phyloP scores from a whole-genome alignment of 2,329 filamentous ascomycete species.

The Aspergillus neoniger region DNA sequence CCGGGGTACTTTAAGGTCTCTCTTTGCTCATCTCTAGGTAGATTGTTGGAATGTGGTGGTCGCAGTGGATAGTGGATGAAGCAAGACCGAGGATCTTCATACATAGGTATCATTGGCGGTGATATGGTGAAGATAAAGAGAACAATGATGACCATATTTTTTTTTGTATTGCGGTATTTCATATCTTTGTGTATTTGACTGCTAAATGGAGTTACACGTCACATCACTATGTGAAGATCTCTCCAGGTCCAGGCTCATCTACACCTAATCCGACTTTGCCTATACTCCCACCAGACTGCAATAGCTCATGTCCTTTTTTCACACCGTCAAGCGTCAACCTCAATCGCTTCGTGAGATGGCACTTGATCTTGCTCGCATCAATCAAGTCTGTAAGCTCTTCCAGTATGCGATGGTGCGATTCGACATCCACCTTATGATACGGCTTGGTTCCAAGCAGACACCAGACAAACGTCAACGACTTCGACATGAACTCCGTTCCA shows the following conservation, averaged over 20 bases:
- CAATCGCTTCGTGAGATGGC: conserved; percentile 2
- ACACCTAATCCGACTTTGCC: conserved; percentile 11
- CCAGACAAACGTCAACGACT: conserved; percentile 48
- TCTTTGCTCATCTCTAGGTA: too few species aligned
- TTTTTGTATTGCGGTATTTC: too few species aligned
- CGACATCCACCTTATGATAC: conserved; percentile 42
- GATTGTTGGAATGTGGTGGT: too few species aligned
- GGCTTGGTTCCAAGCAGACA: conserved; percentile 45
- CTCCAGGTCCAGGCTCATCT: not conserved
- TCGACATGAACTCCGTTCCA: conserved; percentile 50
- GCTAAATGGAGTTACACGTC: not conserved
- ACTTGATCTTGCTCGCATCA: not conserved
- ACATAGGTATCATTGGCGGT: too few species aligned
- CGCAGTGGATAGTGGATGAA: too few species aligned
- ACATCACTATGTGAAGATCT: not conserved
- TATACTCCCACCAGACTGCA: conserved; percentile 41
- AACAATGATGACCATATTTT: too few species aligned
- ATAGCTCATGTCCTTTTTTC: conserved; percentile 41
- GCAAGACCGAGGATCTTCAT: too few species aligned
- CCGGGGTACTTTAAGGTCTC: too few species aligned
- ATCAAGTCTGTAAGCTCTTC: conserved; percentile 35
- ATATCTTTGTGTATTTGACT: too few species aligned
- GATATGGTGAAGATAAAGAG: too few species aligned
- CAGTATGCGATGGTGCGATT: conserved; percentile 45
- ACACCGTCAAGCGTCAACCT: conserved; percentile 38